Evolutionary conservation across 352 stramenopile genomes (phyloP).

Genomic region (Phytophthora ohioensis): DNA sequence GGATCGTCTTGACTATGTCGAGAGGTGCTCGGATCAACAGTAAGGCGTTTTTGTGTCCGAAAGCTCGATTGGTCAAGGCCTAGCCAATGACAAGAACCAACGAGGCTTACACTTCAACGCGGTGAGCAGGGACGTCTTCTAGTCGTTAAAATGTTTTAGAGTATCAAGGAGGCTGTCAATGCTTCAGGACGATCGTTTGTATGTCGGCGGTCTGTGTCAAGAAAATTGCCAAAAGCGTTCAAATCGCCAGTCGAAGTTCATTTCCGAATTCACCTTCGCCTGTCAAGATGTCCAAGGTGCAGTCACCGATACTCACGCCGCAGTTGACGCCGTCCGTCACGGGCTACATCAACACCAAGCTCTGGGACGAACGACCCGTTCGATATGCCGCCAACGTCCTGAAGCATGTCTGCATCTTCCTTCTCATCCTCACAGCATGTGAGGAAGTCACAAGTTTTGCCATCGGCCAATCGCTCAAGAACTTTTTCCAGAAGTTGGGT

Average conservation of each 20-base stretch:
- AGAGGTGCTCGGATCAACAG: neutral
- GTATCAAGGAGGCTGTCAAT: conserved; percentile 5
- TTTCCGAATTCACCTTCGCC: conserved; percentile 18
- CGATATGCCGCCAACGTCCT: conserved; percentile 64
- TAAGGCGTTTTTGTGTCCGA: conserved; percentile 1
- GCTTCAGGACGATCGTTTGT: neutral
- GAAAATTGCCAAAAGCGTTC: neutral
- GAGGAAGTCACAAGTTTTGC: conserved; percentile 66
- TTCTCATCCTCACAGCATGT: conserved; percentile 53
- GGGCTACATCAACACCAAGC: conserved; percentile 33
- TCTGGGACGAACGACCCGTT: conserved; percentile 53
- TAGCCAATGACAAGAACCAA: conserved; percentile 12
- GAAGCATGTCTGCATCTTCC: conserved; percentile 61
- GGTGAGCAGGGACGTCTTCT: neutral
- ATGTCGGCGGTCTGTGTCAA: neutral
- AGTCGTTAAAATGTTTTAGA: neutral
- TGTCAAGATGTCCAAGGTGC: conserved; percentile 30
- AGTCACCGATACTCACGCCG: conserved; percentile 25
- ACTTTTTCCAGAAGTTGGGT: conserved; percentile 67
- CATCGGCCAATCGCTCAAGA: conserved; percentile 64
- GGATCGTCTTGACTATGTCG: conserved; percentile 10
- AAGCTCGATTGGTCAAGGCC: conserved; percentile 6
- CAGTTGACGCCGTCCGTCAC: conserved; percentile 23
- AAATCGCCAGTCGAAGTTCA: conserved; percentile 5
- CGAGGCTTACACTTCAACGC: conserved; percentile 18